Conservation (phyloP, 495 filamentous ascomycete species). For the Annulohypoxylon maeteangense region DNA sequence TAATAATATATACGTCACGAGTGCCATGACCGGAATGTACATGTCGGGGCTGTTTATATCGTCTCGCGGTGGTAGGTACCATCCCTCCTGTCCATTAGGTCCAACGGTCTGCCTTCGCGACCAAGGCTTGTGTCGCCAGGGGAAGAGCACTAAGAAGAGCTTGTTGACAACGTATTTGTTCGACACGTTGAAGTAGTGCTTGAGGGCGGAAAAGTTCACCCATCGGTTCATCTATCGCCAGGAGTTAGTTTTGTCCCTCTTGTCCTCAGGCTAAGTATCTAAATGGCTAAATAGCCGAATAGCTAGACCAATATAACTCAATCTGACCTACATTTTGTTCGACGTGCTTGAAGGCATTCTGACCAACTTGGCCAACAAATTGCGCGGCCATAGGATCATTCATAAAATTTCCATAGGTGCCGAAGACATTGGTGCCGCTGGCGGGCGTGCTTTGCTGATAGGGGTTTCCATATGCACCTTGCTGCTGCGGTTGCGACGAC, state of each 20-base stretch:
- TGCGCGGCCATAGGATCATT: constrained; percentile 92
- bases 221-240: constrained; percentile 83
- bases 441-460: constrained; percentile 69
- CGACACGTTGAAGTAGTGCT: constrained; percentile 97
- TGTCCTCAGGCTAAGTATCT: background rate
- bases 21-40: constrained; percentile 96
- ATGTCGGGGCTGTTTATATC: constrained; percentile 98
- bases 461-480: constrained; percentile 79
- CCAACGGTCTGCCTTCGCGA: constrained; percentile 75
- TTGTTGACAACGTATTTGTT: constrained; percentile 90
- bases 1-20: constrained; percentile 97
- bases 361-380: constrained; percentile 93
- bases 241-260: constrained; percentile 6
- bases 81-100: constrained; percentile 77
- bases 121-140: constrained; percentile 97
- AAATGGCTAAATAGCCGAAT: background rate
- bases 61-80: constrained; percentile 94
- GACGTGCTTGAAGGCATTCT: constrained; percentile 86
- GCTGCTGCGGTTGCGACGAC: constrained; percentile 74
- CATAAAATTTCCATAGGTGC: constrained; percentile 86
- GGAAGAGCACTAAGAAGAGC: constrained; percentile 90
- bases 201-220: constrained; percentile 89
- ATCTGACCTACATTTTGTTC: constrained; percentile 80
- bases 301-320: background rate
- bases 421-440: constrained; percentile 67